These are phyloP conservation scores for Leccinum subrobustum DNA, from an alignment of 1,284 basidiomycete genomes.

Conservation along the genomic window DNA sequence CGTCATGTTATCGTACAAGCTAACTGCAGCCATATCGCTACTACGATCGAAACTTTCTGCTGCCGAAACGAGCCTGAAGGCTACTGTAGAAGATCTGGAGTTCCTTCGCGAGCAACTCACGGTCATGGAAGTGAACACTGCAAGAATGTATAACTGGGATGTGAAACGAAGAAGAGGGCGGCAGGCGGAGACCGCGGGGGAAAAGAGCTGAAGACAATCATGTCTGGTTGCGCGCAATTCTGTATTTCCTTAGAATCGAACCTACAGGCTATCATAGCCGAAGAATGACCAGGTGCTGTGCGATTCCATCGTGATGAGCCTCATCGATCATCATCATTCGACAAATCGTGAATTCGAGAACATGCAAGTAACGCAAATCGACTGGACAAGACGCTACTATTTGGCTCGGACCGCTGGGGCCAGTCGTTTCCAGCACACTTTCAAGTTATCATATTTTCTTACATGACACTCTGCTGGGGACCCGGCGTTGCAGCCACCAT, in stretches of 20 bases:
- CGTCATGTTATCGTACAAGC: slow-evolving; percentile 94
- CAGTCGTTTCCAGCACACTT: no score
- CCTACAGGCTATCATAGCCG: no score
- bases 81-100: slow-evolving; percentile 86
- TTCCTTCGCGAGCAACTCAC: slow-evolving; percentile 95
- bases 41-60: slow-evolving; percentile 76
- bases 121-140: slow-evolving; percentile 98
- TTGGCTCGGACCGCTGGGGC: no score
- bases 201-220: slow-evolving; percentile 12
- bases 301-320: no score
- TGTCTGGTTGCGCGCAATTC: neutral
- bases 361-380: no score
- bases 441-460: no score
- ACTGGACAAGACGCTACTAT: no score
- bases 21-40: slow-evolving; percentile 78
- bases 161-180: slow-evolving; percentile 79
- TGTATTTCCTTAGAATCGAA: neutral
- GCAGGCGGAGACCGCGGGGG: slow-evolving; percentile 35
- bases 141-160: slow-evolving; percentile 96
- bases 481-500: no score
- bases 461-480: no score
- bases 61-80: slow-evolving; percentile 69
- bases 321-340: no score
- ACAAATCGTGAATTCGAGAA: no score
- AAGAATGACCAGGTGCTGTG: no score